Conservation (phyloP, 2,329 filamentous ascomycete genomes). For the Sarocladiaceae sp. region DNA sequence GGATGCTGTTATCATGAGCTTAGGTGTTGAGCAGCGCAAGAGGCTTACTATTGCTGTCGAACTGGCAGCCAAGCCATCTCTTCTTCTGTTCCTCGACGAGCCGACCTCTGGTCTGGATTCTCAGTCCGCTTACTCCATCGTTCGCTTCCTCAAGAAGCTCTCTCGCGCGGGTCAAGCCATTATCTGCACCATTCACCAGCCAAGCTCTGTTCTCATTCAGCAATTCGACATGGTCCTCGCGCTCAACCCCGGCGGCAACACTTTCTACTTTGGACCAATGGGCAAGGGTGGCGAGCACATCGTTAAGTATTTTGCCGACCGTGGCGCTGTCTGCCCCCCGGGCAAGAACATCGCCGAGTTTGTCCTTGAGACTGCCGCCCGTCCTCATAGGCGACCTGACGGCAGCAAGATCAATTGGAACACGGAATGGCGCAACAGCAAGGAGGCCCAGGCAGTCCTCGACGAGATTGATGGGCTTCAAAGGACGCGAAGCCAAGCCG, state of each 20-base stretch:
- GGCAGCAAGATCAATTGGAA: slow-evolving; percentile 59
- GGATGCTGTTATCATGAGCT: slow-evolving; percentile 51
- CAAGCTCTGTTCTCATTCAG: slow-evolving; percentile 45
- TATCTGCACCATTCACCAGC: slow-evolving; percentile 54
- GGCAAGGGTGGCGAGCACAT: slow-evolving; percentile 38
- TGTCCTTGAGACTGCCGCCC: slow-evolving; percentile 38
- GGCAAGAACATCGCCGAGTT: slow-evolving; percentile 43
- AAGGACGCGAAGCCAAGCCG: slow-evolving; percentile 13
- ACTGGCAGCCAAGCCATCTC: slow-evolving; percentile 46
- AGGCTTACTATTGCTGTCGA: slow-evolving; percentile 48
- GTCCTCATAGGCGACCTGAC: slow-evolving; percentile 25
- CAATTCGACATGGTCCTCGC: slow-evolving; percentile 48
- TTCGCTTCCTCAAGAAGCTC: slow-evolving; percentile 52
- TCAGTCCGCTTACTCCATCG: slow-evolving; percentile 50
- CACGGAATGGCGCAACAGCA: slow-evolving; percentile 63
- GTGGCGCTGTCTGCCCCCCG: slow-evolving; percentile 60
- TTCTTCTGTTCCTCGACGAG: slow-evolving; percentile 58
- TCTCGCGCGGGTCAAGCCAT: slow-evolving; percentile 52
- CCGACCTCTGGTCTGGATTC: slow-evolving; percentile 49
- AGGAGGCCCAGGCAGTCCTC: slow-evolving; percentile 51
- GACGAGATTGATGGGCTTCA: slow-evolving; percentile 61
- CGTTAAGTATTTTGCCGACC: slow-evolving; percentile 47
- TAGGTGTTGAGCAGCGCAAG: slow-evolving; percentile 52
- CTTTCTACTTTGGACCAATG: slow-evolving; percentile 48
- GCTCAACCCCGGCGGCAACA: slow-evolving; percentile 43